Percentiles rank a stretch among this genome's conserved stretches.
phyloP scores from a whole-genome alignment of 108 stramenopile species.

The Tribonema minus region DNA sequence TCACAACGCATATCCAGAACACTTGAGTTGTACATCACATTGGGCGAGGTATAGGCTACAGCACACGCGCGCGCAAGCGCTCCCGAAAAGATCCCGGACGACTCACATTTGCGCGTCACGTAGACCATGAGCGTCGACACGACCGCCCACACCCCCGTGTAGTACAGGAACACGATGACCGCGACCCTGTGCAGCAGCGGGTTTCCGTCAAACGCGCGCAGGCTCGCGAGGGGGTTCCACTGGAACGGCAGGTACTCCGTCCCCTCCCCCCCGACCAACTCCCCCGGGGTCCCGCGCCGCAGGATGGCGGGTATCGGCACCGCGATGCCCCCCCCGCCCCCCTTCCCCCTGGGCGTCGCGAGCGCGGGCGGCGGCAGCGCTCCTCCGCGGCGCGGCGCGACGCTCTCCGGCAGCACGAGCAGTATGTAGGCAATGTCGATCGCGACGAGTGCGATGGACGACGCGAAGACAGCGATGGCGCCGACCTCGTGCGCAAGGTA shows the following conservation, averaged over 20 bases:
- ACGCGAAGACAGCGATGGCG: conserved; percentile 52
- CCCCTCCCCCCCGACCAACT: not conserved
- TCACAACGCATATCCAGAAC: too few species aligned
- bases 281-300: not conserved
- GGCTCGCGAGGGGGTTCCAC: conserved; percentile 32
- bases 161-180: conserved; percentile 80
- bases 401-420: conserved; percentile 41
- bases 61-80: too few species aligned
- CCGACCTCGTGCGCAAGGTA: conserved; percentile 69
- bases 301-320: not conserved
- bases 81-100: too few species aligned
- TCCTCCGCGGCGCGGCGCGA: not conserved
- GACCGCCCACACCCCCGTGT: conserved; percentile 85
- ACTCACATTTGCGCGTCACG: conserved; percentile 53
- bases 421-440: conserved; percentile 47
- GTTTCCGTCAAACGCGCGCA: conserved; percentile 24
- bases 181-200: conserved; percentile 70
- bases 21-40: too few species aligned
- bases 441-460: conserved; percentile 28
- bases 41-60: too few species aligned
- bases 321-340: not conserved
- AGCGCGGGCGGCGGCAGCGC: not conserved
- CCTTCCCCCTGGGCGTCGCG: not conserved
- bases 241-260: conserved; percentile 11
- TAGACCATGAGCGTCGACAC: conserved; percentile 80